Evolutionary conservation across 1,284 basidiomycete genomes (phyloP), one percentile per base, ranked within the genome.

Genomic region (Nidula niveotomentosa): DNA sequence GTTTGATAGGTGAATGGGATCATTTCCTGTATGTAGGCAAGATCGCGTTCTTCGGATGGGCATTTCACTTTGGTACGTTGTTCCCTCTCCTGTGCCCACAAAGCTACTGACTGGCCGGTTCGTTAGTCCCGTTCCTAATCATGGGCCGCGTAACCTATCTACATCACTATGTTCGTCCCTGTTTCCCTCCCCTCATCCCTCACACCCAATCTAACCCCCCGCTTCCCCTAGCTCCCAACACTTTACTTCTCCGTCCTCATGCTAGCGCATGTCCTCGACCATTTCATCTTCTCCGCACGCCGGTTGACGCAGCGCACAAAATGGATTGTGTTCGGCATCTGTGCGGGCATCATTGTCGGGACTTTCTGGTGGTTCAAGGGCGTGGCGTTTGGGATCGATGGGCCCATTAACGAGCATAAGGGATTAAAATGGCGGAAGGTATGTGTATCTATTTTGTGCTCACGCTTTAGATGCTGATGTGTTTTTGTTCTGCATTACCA

Each of bases 201-300:
- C 7, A 30, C 30, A 12, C 23, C 23, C 23, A 23, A 23, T 23
- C 52, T 58, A 34, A 55, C 23, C 6, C 23, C 23, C 3, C 23
- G 36, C 9, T 15, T 34, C 15, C 15, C 44, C 30, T 62, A 93
- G 90, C 86, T 99, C 6, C 96, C 96, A 2, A 96, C 96, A 0
- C 76, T 98, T 10, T 98, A 96, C 79, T 99, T 99, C 76, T 85
- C 95, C 3, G 93, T 98, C 46, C 74, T 99, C 53, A 94, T 98
- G 88, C 78, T 90, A 45, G 93, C 87, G 0, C 94, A 98, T 69
- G 69, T 98, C 48, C 78, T 97, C 59, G 96, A 99, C 73, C 94
- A 96, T 69, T 93, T 94, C 72, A 74, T 97, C 63, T 96, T 98
- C 74, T 83, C 84, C 3, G 85, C 91, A 2, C 80, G 82, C 36